Conservation (phyloP, 495 filamentous ascomycete species). For the Aspergillus steynii region DNA sequence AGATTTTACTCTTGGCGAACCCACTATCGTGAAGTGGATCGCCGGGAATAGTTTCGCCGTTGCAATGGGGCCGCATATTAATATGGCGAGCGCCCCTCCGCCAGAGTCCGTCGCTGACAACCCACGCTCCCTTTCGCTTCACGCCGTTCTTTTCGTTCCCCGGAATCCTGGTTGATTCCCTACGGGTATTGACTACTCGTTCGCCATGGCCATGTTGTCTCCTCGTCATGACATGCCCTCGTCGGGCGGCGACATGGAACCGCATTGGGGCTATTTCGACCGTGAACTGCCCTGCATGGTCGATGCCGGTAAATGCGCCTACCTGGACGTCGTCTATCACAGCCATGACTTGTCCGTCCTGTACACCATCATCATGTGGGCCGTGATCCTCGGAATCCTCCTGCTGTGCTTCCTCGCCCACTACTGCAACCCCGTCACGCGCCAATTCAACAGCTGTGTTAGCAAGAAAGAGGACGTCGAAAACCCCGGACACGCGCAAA, state of each 20-base stretch:
- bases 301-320: slow-evolving; percentile 61
- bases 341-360: slow-evolving; percentile 60
- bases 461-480: slow-evolving; percentile 11
- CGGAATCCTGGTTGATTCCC: slow-evolving; percentile 1
- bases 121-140: not conserved
- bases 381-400: slow-evolving; percentile 51
- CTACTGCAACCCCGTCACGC: slow-evolving; percentile 16
- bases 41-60: not conserved
- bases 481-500: slow-evolving; percentile 11
- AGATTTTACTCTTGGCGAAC: slow-evolving; percentile 12
- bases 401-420: slow-evolving; percentile 46
- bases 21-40: slow-evolving; percentile 5
- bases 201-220: slow-evolving; percentile 4
- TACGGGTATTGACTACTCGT: not conserved
- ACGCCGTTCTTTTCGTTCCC: not conserved
- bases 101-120: not conserved
- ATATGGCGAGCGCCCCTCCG: not conserved
- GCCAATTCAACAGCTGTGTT: slow-evolving; percentile 8
- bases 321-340: slow-evolving; percentile 61
- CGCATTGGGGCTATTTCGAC: slow-evolving; percentile 62
- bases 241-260: slow-evolving; percentile 29
- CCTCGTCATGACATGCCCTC: slow-evolving; percentile 8
- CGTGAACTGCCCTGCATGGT: slow-evolving; percentile 59
- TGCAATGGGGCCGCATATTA: not conserved
- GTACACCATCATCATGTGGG: slow-evolving; percentile 64